phyloP scores from a whole-genome alignment of 495 filamentous ascomycete genomes.

The Talaromyces thailandensis region DNA sequence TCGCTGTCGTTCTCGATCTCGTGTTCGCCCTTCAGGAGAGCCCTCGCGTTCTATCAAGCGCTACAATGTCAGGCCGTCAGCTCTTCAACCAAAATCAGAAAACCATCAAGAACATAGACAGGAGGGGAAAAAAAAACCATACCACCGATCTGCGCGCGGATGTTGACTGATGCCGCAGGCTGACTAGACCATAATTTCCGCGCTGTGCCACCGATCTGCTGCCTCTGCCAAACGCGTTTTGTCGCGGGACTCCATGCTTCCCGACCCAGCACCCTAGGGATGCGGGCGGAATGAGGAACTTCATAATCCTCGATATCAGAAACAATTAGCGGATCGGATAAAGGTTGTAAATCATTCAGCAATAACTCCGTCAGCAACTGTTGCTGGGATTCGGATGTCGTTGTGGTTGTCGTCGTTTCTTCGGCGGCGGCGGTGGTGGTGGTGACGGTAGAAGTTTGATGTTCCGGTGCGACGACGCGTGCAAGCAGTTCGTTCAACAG shows the following conservation, averaged over 20 bases:
- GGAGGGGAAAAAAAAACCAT: slow-evolving; percentile 8
- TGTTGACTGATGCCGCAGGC: neutral
- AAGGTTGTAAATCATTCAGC: neutral
- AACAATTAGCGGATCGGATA: slow-evolving; percentile 12
- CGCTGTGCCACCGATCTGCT: slow-evolving; percentile 1
- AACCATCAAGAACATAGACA: slow-evolving; percentile 1
- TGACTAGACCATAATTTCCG: neutral
- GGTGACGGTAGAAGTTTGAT: slow-evolving; percentile 11
- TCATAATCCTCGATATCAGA: slow-evolving; percentile 26
- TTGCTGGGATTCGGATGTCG: neutral
- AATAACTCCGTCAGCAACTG: slow-evolving; percentile 3
- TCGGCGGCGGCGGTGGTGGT: slow-evolving; percentile 11
- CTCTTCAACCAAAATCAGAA: slow-evolving; percentile 10
- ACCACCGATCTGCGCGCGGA: slow-evolving; percentile 13
- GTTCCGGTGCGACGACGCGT: slow-evolving; percentile 17
- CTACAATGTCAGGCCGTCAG: slow-evolving; percentile 51
- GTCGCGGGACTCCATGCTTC: slow-evolving; percentile 14
- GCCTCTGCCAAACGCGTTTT: slow-evolving; percentile 4
- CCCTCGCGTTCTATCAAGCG: slow-evolving; percentile 53
- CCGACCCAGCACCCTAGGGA: slow-evolving; percentile 17
- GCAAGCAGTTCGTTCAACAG: slow-evolving; percentile 38
- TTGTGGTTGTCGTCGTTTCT: neutral
- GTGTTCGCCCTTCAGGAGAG: slow-evolving; percentile 34
- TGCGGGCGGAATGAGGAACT: slow-evolving; percentile 12
- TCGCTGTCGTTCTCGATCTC: slow-evolving; percentile 26